phyloP scores from a whole-genome alignment of 2,329 filamentous ascomycete species.

The Tolypocladium ophioglossoides region DNA sequence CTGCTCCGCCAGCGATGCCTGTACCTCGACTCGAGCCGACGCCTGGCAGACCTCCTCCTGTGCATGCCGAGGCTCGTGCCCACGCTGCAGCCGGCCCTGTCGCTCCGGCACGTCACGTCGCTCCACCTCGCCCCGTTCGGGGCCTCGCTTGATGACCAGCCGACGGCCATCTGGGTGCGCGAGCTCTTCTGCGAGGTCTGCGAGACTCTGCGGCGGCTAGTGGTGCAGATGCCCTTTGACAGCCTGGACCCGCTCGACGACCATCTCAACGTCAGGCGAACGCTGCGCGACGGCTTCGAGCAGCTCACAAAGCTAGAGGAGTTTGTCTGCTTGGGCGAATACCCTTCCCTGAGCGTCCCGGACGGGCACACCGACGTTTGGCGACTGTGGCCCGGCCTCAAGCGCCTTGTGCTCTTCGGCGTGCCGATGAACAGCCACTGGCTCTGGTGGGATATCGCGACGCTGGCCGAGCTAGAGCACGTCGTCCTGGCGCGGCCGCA shows the following conservation, averaged over 20 bases:
- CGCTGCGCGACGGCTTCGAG: constrained; percentile 33
- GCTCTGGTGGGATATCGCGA: constrained; percentile 28
- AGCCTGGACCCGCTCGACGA: constrained; percentile 31
- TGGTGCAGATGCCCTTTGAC: constrained; percentile 37
- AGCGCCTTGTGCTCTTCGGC: constrained; percentile 31
- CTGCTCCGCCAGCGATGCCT: constrained; percentile 34
- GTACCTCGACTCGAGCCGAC: constrained; percentile 28
- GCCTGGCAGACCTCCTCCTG: constrained; percentile 22
- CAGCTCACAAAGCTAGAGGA: constrained; percentile 33
- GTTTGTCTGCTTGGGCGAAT: constrained; percentile 35
- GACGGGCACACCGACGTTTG: constrained; percentile 27
- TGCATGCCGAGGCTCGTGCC: constrained; percentile 22
- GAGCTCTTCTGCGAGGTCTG: constrained; percentile 31
- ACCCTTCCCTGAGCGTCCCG: constrained; percentile 27
- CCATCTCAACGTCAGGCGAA: constrained; percentile 25
- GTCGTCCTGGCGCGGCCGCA: constrained; percentile 31
- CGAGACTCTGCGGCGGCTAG: constrained; percentile 29
- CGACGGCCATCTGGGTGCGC: constrained; percentile 27
- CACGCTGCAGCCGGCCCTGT: constrained; percentile 14
- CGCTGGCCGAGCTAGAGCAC: constrained; percentile 24
- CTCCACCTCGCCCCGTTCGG: constrained; percentile 31
- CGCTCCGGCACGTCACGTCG: constrained; percentile 24
- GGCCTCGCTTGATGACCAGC: constrained; percentile 24
- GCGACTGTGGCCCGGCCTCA: constrained; percentile 31
- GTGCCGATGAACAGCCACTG: constrained; percentile 23